Evolutionary conservation across 2,329 filamentous ascomycete genomes (phyloP).

Genomic region (Phialophora tarda): DNA sequence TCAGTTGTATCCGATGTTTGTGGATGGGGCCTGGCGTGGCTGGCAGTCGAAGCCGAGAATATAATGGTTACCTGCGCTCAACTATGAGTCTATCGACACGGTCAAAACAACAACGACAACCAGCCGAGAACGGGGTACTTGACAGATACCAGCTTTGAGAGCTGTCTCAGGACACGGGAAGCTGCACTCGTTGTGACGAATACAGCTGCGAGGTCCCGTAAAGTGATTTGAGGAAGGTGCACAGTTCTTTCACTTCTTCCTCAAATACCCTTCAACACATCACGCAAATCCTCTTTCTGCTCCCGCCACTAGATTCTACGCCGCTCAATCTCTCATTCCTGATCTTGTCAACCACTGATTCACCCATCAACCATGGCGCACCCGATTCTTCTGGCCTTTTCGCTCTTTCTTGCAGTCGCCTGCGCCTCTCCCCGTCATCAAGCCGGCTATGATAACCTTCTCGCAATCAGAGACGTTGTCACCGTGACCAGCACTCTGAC

Average conservation of each 20-base stretch:
- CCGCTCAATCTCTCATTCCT: slow-evolving; percentile 1
- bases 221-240: slow-evolving; percentile 2
- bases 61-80: slow-evolving; percentile 2
- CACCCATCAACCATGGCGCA: slow-evolving; percentile 12
- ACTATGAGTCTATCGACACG: background rate
- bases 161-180: slow-evolving; percentile 18
- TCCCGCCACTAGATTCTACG: background rate
- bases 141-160: slow-evolving; percentile 19
- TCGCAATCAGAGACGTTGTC: slow-evolving; percentile 6
- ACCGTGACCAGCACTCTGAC: slow-evolving; percentile 17
- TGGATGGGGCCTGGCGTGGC: background rate
- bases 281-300: background rate
- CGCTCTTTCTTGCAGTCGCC: slow-evolving; percentile 7
- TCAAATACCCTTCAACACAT: background rate
- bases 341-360: slow-evolving; percentile 1
- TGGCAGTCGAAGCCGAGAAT: slow-evolving; percentile 17
- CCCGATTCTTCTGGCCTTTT: background rate
- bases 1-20: background rate
- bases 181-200: slow-evolving; percentile 19
- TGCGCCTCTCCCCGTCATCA: slow-evolving; percentile 16
- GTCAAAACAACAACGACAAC: background rate
- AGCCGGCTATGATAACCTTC: background rate
- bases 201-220: slow-evolving; percentile 26
- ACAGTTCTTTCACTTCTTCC: background rate
- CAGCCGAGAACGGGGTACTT: slow-evolving; percentile 5